phyloP scores from a whole-genome alignment of 805 yeast species.

The Sugiyamaella qingdaonensis region DNA sequence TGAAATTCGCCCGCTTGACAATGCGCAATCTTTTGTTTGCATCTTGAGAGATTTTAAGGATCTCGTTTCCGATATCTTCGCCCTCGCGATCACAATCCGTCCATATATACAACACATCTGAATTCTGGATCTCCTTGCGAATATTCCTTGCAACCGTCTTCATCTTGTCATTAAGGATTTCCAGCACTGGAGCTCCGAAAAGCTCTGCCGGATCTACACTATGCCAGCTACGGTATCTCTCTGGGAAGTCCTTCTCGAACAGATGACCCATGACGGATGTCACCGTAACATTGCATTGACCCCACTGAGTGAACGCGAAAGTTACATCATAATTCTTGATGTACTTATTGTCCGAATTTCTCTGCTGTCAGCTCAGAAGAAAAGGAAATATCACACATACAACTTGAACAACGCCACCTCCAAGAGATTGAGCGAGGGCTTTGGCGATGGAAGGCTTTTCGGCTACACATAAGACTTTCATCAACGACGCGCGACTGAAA shows the following conservation, averaged over 20 bases:
- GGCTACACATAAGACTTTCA: constrained; percentile 89
- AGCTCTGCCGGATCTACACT: constrained; percentile 58
- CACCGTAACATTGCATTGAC: constrained; percentile 85
- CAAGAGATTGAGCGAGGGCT: constrained; percentile 67
- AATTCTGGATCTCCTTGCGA: constrained; percentile 52
- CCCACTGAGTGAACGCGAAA: constrained; percentile 59
- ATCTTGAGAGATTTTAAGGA: constrained; percentile 61
- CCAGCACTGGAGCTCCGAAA: constrained; percentile 64
- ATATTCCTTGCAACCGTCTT: constrained; percentile 61
- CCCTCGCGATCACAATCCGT: constrained; percentile 99
- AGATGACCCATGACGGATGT: constrained; percentile 92
- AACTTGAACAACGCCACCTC: constrained; percentile 59
- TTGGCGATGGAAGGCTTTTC: constrained; percentile 95
- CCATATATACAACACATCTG: constrained; percentile 82
- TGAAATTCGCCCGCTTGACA: constrained; percentile 75
- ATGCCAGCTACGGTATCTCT: constrained; percentile 53
- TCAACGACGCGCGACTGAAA: constrained; percentile 25
- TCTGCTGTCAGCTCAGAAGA: constrained; percentile 2
- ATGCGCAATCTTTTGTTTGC: constrained; percentile 46
- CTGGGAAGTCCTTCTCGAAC: constrained; percentile 59
- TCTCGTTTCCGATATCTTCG: constrained; percentile 85
- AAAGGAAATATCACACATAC: constrained; percentile 9
- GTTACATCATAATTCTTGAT: constrained; percentile 76
- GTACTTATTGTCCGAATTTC: constrained; percentile 53
- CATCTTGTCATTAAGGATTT: constrained; percentile 39